Percentiles rank a stretch among this genome's conserved stretches.
Evolutionary conservation across 192 early-diverging fungal species (phyloP).

Genomic region (Gaertneriomyces semiglobifer): DNA sequence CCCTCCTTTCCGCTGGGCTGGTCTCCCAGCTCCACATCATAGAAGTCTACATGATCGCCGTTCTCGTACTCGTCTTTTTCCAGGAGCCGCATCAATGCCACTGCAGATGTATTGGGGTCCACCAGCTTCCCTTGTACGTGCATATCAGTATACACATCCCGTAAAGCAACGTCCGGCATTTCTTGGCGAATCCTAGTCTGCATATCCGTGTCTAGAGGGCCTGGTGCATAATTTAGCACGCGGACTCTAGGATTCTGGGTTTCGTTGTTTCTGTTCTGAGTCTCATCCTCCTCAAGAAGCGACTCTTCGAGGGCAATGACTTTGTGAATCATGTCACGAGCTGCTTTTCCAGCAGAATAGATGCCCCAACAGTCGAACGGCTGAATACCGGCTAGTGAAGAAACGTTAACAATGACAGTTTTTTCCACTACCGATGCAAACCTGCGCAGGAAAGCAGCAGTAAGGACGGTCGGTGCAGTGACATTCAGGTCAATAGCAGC

Average conservation of each 20-base stretch:
- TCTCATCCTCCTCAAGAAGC: conserved; percentile 2
- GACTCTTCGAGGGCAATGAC: conserved; percentile 69
- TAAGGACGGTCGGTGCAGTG: conserved; percentile 32
- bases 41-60: conserved; percentile 40
- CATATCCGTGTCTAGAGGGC: conserved; percentile 84
- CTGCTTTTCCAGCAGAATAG: conserved; percentile 78
- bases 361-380: conserved; percentile 76
- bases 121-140: conserved; percentile 66
- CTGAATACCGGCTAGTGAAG: conserved; percentile 64
- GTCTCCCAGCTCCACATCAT: conserved; percentile 28
- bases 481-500: conserved; percentile 33
- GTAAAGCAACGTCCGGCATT: conserved; percentile 54
- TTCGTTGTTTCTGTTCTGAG: conserved; percentile 9
- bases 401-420: conserved; percentile 68
- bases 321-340: conserved; percentile 70
- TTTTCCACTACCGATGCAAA: conserved; percentile 14
- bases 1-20: not conserved
- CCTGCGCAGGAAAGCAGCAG: conserved; percentile 27
- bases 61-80: conserved; percentile 36
- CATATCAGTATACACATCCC: conserved; percentile 59
- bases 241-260: conserved; percentile 44
- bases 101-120: conserved; percentile 59
- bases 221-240: conserved; percentile 82
- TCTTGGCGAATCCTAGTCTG: conserved; percentile 67
- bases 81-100: conserved; percentile 60